Evolutionary conservation across 805 yeast genomes (phyloP).

Genomic region (Ogataea allantospora): DNA sequence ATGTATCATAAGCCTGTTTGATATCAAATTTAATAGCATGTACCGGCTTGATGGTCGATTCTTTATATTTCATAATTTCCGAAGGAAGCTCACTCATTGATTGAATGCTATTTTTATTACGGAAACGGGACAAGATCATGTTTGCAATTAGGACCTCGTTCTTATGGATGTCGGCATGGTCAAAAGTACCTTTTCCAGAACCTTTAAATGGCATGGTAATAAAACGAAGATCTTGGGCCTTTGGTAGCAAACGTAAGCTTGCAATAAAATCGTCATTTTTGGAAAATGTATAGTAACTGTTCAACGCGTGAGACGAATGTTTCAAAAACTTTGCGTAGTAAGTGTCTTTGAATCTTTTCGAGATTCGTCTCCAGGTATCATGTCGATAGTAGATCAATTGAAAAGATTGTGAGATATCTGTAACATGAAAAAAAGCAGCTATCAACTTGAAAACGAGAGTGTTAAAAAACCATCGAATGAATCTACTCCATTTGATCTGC

Average conservation of each 20-base stretch:
- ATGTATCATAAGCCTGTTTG: slow-evolving; percentile 70
- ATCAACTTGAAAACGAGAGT: slow-evolving; percentile 47
- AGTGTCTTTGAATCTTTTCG: slow-evolving; percentile 39
- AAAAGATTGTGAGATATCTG: slow-evolving; percentile 47
- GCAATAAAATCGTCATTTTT: slow-evolving; percentile 37
- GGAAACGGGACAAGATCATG: slow-evolving; percentile 31
- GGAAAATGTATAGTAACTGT: slow-evolving; percentile 18
- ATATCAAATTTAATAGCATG: slow-evolving; percentile 73
- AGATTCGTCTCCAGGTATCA: slow-evolving; percentile 50
- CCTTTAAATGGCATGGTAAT: slow-evolving; percentile 54
- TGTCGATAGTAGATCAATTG: slow-evolving; percentile 54
- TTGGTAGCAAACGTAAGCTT: slow-evolving; percentile 55
- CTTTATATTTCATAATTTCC: slow-evolving; percentile 39
- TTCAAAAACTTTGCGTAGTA: slow-evolving; percentile 43
- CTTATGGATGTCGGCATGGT: slow-evolving; percentile 35
- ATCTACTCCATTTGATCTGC: slow-evolving; percentile 35
- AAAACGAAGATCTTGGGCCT: slow-evolving; percentile 55
- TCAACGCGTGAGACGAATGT: slow-evolving; percentile 13
- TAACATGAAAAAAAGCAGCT: slow-evolving; percentile 60
- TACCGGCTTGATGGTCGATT: slow-evolving; percentile 20
- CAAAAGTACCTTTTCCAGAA: slow-evolving; percentile 32
- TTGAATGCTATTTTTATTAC: slow-evolving; percentile 11
- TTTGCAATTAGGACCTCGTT: slow-evolving; percentile 45
- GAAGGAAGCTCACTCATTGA: slow-evolving; percentile 48
- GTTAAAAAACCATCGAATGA: slow-evolving; percentile 59